Evolutionary conservation across 331 rosid species (phyloP).

Genomic region (Pyracantha coccinea): DNA sequence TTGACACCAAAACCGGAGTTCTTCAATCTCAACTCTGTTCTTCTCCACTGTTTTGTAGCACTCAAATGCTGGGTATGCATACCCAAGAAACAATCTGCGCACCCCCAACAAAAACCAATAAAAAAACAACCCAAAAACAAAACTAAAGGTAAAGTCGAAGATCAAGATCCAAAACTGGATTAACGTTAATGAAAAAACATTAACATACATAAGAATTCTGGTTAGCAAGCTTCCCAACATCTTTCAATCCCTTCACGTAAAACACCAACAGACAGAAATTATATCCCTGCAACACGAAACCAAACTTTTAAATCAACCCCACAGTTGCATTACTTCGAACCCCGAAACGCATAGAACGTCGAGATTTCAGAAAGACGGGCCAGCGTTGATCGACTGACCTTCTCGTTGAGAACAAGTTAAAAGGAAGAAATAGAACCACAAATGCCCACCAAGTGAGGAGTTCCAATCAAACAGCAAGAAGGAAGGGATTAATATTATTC

Average conservation of each 20-base stretch:
- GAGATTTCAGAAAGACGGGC: no score
- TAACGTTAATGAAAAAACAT: not conserved
- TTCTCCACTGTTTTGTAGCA: constrained; percentile 72
- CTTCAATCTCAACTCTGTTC: constrained; percentile 49
- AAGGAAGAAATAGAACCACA: not conserved
- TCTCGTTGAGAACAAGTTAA: not conserved
- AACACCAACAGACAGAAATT: not conserved
- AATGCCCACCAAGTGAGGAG: not conserved
- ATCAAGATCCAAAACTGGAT: not conserved
- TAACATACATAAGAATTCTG: constrained; percentile 31
- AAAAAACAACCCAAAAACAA: not conserved
- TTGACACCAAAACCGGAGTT: constrained; percentile 95
- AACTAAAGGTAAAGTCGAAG: not conserved
- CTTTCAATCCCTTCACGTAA: not conserved
- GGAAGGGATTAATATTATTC: constrained; percentile 1
- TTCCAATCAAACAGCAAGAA: not conserved
- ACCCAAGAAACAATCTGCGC: constrained; percentile 67
- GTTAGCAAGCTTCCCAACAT: constrained; percentile 35
- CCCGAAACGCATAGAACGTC: no score
- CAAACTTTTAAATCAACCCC: not conserved
- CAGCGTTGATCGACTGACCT: not conserved
- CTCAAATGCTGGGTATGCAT: constrained; percentile 91
- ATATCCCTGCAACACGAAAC: not conserved
- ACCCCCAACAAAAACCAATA: not conserved
- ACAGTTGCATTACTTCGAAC: not conserved